Percentiles rank a stretch among this genome's conserved stretches.
Evolutionary conservation across 129 eudicot genomes (phyloP).

Genomic region (Solidago caesia): DNA sequence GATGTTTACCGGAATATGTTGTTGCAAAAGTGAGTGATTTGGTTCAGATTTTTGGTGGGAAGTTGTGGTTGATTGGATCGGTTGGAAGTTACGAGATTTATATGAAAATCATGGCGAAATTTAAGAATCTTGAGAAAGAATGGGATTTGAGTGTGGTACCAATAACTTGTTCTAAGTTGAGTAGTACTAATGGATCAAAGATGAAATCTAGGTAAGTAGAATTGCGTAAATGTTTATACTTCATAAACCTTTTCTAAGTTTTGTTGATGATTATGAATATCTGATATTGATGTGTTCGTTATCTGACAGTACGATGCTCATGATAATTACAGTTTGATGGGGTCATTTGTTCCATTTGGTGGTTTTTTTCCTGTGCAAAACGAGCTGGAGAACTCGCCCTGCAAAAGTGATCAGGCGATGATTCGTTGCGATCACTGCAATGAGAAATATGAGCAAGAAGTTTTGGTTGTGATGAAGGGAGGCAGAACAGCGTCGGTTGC

Average conservation of each 20-base stretch:
- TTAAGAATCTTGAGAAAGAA: conserved; percentile 56
- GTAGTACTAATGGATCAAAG: conserved; percentile 31
- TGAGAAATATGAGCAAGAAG: conserved; percentile 71
- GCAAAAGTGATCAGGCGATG: conserved; percentile 29
- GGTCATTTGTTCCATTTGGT: conserved; percentile 96
- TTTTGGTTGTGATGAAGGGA: conserved; percentile 46
- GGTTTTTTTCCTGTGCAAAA: conserved; percentile 76
- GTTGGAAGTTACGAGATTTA: conserved; percentile 52
- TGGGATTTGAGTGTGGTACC: conserved; percentile 75
- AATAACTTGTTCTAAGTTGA: conserved; percentile 48
- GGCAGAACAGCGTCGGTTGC: conserved; percentile 42
- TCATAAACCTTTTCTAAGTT: too few relatives aligned
- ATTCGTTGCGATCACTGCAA: conserved; percentile 67
- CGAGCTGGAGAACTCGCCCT: conserved; percentile 40
- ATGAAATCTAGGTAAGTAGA: conserved; percentile 59
- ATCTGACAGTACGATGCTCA: conserved; percentile 58
- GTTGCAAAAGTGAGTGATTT: conserved; percentile 46
- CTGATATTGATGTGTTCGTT: conserved; percentile 26
- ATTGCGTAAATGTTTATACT: neutral
- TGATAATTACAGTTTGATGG: conserved; percentile 85
- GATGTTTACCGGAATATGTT: conserved; percentile 27
- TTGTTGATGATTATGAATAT: conserved; percentile 1
- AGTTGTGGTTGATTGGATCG: conserved; percentile 63
- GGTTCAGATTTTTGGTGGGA: conserved; percentile 42
- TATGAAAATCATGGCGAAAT: conserved; percentile 42